Evolutionary conservation across 2,329 filamentous ascomycete genomes (phyloP).

Genomic region (Monilinia aucupariae): DNA sequence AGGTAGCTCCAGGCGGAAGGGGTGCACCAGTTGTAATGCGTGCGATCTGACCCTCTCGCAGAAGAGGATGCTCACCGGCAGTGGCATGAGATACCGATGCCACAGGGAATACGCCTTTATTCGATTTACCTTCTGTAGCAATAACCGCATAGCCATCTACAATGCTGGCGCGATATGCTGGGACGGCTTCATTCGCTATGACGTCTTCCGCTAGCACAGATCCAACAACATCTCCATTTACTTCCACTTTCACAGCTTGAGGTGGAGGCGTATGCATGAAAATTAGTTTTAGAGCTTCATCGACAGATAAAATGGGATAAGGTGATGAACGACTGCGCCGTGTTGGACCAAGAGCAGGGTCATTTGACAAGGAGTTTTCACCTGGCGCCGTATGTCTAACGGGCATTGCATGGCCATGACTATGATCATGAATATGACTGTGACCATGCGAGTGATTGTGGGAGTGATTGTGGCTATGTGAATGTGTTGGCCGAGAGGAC

Average conservation of each 20-base stretch:
- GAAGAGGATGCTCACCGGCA: slow-evolving; percentile 56
- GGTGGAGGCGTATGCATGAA: slow-evolving; percentile 65
- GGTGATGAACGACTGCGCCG: slow-evolving; percentile 78
- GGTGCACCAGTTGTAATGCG: slow-evolving; percentile 94
- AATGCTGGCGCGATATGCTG: slow-evolving; percentile 90
- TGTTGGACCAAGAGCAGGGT: slow-evolving; percentile 55
- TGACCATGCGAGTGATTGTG: slow-evolving; percentile 44
- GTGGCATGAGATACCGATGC: slow-evolving; percentile 81
- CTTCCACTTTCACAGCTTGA: slow-evolving; percentile 49
- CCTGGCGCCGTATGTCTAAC: slow-evolving; percentile 67
- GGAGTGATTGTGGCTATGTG: slow-evolving; percentile 42
- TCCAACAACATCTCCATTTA: slow-evolving; percentile 64
- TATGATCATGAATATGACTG: slow-evolving; percentile 50
- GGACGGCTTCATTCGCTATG: slow-evolving; percentile 72
- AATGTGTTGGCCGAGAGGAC: slow-evolving; percentile 37
- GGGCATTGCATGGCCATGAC: slow-evolving; percentile 57
- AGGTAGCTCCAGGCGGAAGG: slow-evolving; percentile 78
- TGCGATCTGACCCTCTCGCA: slow-evolving; percentile 72
- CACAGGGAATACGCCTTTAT: slow-evolving; percentile 80
- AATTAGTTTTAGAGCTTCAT: slow-evolving; percentile 71
- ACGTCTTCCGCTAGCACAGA: slow-evolving; percentile 76
- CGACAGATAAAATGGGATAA: slow-evolving; percentile 84
- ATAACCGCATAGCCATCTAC: slow-evolving; percentile 94
- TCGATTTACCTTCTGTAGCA: slow-evolving; percentile 52
- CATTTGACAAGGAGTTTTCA: slow-evolving; percentile 53